phyloP scores from a whole-genome alignment of 352 stramenopile genomes.

The Phytophthora uliginosa region DNA sequence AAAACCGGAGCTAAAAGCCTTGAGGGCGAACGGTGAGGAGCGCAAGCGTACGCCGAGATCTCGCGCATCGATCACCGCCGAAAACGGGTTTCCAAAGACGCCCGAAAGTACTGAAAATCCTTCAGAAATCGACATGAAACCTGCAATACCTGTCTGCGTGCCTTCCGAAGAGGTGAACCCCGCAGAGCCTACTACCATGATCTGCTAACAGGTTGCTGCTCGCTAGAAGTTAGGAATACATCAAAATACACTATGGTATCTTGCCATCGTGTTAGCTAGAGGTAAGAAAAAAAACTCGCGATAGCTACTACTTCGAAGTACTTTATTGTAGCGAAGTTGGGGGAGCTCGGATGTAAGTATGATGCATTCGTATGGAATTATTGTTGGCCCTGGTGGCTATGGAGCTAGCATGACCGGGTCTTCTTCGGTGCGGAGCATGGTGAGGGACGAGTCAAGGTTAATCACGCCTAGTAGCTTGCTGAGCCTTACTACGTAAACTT shows the following conservation, averaged over 20 bases:
- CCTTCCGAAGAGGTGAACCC: constrained; percentile 19
- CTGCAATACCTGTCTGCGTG: constrained; percentile 3
- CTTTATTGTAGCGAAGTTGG: too few species aligned
- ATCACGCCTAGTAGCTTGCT: constrained; percentile 79
- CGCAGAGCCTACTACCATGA: constrained; percentile 16
- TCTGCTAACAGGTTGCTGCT: constrained; percentile 16
- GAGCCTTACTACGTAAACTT: constrained; percentile 85
- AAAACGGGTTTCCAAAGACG: constrained; percentile 10
- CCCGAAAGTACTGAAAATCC: not conserved
- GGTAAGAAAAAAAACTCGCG: too few species aligned
- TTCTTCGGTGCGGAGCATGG: constrained; percentile 64
- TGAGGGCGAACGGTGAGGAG: constrained; percentile 55
- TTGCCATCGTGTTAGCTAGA: too few species aligned
- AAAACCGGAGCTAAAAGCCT: constrained; percentile 56
- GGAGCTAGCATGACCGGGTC: constrained; percentile 45
- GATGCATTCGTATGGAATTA: not conserved
- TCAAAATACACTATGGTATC: not conserved
- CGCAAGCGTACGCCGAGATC: constrained; percentile 56
- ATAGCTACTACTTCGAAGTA: too few species aligned
- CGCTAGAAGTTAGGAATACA: not conserved
- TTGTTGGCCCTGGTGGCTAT: constrained; percentile 5
- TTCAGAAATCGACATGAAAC: constrained; percentile 20
- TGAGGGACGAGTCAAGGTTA: constrained; percentile 78
- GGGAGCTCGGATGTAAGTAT: too few species aligned
- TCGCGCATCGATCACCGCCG: constrained; percentile 28